Base-by-base conservation (phyloP, 768 basidiomycete species). In the Megacollybia marginata region DNA sequence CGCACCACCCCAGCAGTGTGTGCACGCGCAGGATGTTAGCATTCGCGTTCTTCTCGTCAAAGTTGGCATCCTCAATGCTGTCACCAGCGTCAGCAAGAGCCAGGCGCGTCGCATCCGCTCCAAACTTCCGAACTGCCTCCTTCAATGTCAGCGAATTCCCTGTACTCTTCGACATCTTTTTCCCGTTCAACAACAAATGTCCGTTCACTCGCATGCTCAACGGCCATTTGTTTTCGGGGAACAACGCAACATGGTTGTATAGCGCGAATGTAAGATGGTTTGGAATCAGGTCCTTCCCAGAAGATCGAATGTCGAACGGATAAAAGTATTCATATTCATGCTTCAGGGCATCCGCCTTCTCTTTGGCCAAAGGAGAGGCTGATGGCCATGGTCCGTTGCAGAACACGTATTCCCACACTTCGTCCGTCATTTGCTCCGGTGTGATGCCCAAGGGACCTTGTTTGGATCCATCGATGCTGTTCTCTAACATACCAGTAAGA, bases 111-210 rank as follows among this genome's bases (percentile, higher is more conserved):
- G 94, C 91, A 64, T 98, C 96, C 33, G 96, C 93, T 51, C 96
- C 96, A 61, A 95, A 98, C 75, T 98, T 98, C 66, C 83, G 76
- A 52, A 95, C 82, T 1, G 88, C 80, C 61, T 99, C 88, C 48
- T 80, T 71, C 64, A 98, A 70, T 1, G 95, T 99, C 73, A 98
- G 71, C 50, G 85, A 90, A 68, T 99, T 99, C 10, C 96, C 96
- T 42, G 87, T 93, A 65, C 87, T 89, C 78, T 98, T 99, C 36
- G 83, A 85, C 96, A 99, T 99, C 75, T 98, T 99, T 75, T 93
- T 87, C 16, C 95, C 94, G 66, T 99, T 98, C 65, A 99, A 65
- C 85, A 92, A 85, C 73, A 99, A 66, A 63, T 98, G 95, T 0
- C 96, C 96, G 61, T 99, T 99, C 43, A 89, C 85, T 20, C 96